A percentile compares a stretch with the other conserved stretches of the same genome.
Conservation (phyloP, 2,329 filamentous ascomycete species). For the Aurifilum marmelostoma region DNA sequence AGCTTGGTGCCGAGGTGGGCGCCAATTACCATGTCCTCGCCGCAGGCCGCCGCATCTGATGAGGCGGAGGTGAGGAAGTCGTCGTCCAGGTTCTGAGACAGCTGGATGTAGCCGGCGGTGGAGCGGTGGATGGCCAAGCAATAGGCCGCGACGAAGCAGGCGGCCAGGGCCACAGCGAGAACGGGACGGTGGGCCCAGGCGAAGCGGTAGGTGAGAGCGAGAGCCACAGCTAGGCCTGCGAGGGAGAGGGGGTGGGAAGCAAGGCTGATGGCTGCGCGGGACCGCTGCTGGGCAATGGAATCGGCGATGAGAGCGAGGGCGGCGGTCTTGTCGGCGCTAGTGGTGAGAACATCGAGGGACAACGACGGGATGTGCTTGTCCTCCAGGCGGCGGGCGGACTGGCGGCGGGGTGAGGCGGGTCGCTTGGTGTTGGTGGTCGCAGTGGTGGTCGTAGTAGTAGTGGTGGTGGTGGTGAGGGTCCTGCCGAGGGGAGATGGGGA, state of each 20-base stretch:
- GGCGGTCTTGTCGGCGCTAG: slow-evolving; percentile 63
- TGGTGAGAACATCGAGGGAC: slow-evolving; percentile 60
- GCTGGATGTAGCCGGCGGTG: slow-evolving; percentile 63
- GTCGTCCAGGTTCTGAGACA: slow-evolving; percentile 65
- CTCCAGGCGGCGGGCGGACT: slow-evolving; percentile 41
- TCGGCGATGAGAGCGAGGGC: slow-evolving; percentile 77
- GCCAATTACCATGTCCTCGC: slow-evolving; percentile 64
- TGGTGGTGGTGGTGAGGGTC: slow-evolving; percentile 4
- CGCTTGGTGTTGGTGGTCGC: slow-evolving; percentile 38
- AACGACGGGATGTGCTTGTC: slow-evolving; percentile 61
- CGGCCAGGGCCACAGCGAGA: slow-evolving; percentile 59
- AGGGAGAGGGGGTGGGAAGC: slow-evolving; percentile 64
- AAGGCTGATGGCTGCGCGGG: slow-evolving; percentile 65
- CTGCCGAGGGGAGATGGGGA: slow-evolving; percentile 43
- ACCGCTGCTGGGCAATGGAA: slow-evolving; percentile 80
- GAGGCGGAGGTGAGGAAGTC: slow-evolving; percentile 59
- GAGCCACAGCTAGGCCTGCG: slow-evolving; percentile 47
- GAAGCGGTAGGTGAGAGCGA: slow-evolving; percentile 52
- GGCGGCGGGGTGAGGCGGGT: slow-evolving; percentile 35
- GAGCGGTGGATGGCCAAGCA: slow-evolving; percentile 64
- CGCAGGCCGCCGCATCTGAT: slow-evolving; percentile 33
- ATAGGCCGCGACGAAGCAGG: slow-evolving; percentile 65
- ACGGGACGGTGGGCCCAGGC: slow-evolving; percentile 43
- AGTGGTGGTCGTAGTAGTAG: background rate
- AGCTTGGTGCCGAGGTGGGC: slow-evolving; percentile 69